A percentile compares a stretch with the other conserved stretches of the same genome.
phyloP scores from a whole-genome alignment of 208 protist species.

The Novymonas esmeraldas region DNA sequence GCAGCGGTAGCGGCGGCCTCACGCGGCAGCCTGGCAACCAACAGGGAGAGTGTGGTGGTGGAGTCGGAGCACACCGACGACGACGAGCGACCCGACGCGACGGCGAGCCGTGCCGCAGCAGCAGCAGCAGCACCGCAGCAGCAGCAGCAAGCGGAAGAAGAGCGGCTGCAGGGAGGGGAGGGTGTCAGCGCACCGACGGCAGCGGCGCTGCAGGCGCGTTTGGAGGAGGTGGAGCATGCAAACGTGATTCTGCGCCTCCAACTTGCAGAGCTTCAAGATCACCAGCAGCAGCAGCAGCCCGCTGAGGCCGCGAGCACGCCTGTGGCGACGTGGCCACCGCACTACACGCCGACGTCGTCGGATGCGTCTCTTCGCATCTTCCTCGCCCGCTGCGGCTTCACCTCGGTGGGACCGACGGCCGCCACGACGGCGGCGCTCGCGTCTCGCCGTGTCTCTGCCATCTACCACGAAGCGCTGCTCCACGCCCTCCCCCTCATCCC shows the following conservation, averaged over 20 bases:
- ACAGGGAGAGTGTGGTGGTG: too few relatives aligned
- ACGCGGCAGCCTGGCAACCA: too few relatives aligned
- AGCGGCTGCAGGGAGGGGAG: too few relatives aligned
- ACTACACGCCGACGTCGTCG: constrained; percentile 7
- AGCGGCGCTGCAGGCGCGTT: not conserved
- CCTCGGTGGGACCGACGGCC: constrained; percentile 1
- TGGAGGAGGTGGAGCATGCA: constrained; percentile 11
- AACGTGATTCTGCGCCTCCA: constrained; percentile 28
- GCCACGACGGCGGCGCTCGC: not conserved
- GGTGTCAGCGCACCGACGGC: too few relatives aligned
- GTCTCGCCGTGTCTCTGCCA: constrained; percentile 1
- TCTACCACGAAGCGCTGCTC: constrained; percentile 3
- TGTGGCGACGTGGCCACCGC: constrained; percentile 14
- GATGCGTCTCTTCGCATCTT: constrained; percentile 18
- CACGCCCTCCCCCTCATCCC: too few relatives aligned
- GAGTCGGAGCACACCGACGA: too few relatives aligned
- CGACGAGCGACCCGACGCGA: too few relatives aligned
- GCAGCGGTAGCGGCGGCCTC: not conserved
- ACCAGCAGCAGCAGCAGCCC: not conserved
- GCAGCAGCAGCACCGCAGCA: too few relatives aligned
- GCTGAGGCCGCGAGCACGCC: not conserved
- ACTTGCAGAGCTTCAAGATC: constrained; percentile 6
- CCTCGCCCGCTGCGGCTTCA: constrained; percentile 29
- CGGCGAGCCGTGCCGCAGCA: too few relatives aligned
- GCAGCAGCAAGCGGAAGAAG: too few relatives aligned